phyloP scores from a whole-genome alignment of 345 rosid genomes.

The Citrus sp. region DNA sequence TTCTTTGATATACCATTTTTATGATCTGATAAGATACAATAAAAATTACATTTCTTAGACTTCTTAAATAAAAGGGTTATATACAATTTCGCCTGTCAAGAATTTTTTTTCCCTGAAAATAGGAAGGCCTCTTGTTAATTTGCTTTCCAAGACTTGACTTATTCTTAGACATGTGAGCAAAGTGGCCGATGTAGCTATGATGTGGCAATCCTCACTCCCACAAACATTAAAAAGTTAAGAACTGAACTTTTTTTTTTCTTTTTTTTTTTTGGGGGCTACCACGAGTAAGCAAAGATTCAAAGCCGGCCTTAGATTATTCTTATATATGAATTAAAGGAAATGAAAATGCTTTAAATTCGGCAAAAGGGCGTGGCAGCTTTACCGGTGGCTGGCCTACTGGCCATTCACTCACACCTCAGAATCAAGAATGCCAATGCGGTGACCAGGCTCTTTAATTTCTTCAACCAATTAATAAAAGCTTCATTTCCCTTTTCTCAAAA shows the following conservation, averaged over 20 bases:
- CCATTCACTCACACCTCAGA: constrained; percentile 18
- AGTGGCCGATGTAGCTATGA: constrained; percentile 7
- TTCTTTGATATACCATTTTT: no score
- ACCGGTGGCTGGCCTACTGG: constrained; percentile 12
- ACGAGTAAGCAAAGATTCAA: neutral
- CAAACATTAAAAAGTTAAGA: neutral
- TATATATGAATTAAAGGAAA: constrained; percentile 5
- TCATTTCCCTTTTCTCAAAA: neutral
- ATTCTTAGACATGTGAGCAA: neutral
- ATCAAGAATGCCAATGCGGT: neutral
- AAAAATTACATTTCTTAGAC: no score
- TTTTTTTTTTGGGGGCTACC: neutral
- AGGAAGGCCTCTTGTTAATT: no score
- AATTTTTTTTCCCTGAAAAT: no score
- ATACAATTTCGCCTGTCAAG: no score
- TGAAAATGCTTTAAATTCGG: neutral
- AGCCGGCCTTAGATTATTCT: neutral
- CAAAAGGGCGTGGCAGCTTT: neutral
- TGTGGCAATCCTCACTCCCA: constrained; percentile 1
- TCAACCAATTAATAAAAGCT: constrained; percentile 9
- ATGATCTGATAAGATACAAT: no score
- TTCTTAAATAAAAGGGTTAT: no score
- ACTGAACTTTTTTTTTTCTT: no score
- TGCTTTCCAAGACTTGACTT: no score
- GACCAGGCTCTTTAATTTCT: neutral